Evolutionary conservation across 495 filamentous ascomycete species (phyloP), one percentile per base, ranked within the genome.

Genomic region (Podospora fimiseda): DNA sequence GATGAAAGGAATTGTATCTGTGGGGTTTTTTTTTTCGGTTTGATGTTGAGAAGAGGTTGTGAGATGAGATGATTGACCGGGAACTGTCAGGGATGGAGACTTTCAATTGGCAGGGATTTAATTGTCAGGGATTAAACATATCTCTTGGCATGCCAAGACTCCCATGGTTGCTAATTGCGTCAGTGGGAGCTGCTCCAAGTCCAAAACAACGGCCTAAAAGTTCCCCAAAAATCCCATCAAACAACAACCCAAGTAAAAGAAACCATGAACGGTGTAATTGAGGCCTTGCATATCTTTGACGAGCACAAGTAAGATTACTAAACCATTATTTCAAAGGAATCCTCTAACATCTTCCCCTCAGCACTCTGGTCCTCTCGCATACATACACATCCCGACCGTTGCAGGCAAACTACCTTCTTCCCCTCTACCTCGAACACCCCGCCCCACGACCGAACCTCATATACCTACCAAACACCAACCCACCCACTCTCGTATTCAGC

Each of bases 221-320:
- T 15, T 18, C n/a, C 27, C 41, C 20, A 42, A 5, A 38, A 54
- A 51, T 48, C 23, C 30, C 24, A 23, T 23, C 22, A 30, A 43
- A 4, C 36, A 2, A 15, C 11, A 4, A 22, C 40, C 30, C 19
- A 23, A 13, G 3, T 11, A 47, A 39, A 4, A 42, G 4, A 53
- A 63, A 66, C 62, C 66, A 89, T 89, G 82, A 89, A 84, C 79
- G 82, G 87, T 72, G 83, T 87, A 66, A 86, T 98, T 62, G 91
- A 96, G 78, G 93, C 93, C 61, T 74, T 98, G 62, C 94, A 96
- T 78, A 90, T 98, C 65, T 95, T 85, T 68, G 89, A 96, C 77
- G 89, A 95, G 73, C 79, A 87, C 68, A 90, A 89, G 90, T 93
- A 70, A 62, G 76, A 16, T n/a, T 0, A 21, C 20, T 5, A 7